Evolutionary conservation across 2,329 filamentous ascomycete genomes (phyloP), one percentile per base, ranked within the genome.

Genomic region (Zelopaecilomyces penicillatus): DNA sequence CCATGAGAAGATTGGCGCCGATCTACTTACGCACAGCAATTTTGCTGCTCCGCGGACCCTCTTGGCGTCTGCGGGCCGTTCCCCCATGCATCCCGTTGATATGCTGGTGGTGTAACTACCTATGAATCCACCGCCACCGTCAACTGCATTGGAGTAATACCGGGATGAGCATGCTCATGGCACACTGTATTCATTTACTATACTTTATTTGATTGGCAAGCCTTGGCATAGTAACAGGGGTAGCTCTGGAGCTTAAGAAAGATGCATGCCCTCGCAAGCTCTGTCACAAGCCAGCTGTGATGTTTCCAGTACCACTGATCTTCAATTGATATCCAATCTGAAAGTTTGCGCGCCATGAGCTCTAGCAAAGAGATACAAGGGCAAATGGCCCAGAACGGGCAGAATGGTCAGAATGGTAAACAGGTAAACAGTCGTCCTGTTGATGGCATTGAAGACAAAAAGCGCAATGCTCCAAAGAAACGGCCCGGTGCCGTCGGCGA

Each of bases 261-360:
- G 38, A 40, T 35, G 27, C 27, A 37, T 39, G n/a, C 33, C 45
- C 42, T 29, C 37, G n/a, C 19, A 28, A 26, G 31, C 33, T 47
- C 19, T 37, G 39, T 9, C 19, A 9, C 41, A 12, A 33, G 9
- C 6, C 26, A 5, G 34, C 32, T 31, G 36, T 5, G 19, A 30
- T 31, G 9, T 41, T n/a, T 44, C 12, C 31, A 34, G 32, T 44
- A 37, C 41, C 33, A 19, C 30, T 46, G 26, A 27, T 32, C 30
- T 30, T 37, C 28, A 19, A 19, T 34, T 37, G 34, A 44, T 45
- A 47, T 33, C 45, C 37, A 42, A 37, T 37, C 45, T 11, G 28
- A 51, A 33, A 43, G 30, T 32, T 42, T 35, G 43, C 45, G 40
- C 44, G 53, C 32, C 39, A 60, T 59, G 57, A 48, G 52, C 40